Percentiles rank a stretch among this genome's conserved stretches.
These are phyloP conservation scores for Fusarium tuaranense DNA, from an alignment of 2,329 filamentous ascomycete genomes.

Conservation along the genomic window DNA sequence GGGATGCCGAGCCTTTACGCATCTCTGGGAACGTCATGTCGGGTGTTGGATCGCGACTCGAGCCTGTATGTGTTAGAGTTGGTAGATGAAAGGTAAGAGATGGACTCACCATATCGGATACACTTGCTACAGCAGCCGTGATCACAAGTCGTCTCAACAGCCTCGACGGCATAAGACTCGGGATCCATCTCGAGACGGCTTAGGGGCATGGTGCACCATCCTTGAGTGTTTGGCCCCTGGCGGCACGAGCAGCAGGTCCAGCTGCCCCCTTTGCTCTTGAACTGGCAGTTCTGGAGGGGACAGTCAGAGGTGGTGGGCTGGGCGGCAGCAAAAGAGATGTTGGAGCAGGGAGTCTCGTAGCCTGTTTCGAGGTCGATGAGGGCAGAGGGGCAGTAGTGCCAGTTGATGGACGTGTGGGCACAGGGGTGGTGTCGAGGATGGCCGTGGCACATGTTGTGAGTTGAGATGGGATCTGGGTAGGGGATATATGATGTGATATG, in stretches of 20 bases:
- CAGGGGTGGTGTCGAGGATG: conserved; percentile 65
- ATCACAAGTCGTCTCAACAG: conserved; percentile 58
- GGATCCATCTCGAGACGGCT: conserved; percentile 47
- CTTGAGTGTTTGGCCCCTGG: conserved; percentile 62
- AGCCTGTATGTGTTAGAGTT: conserved; percentile 40
- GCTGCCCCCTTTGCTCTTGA: conserved; percentile 59
- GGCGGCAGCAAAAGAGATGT: conserved; percentile 59
- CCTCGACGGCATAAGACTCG: conserved; percentile 49
- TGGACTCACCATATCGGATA: conserved; percentile 52
- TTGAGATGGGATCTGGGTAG: too few relatives aligned
- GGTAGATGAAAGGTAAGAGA: not conserved
- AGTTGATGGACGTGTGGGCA: conserved; percentile 66
- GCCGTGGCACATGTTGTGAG: conserved; percentile 62
- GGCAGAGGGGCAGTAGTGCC: conserved; percentile 63
- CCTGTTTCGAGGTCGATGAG: conserved; percentile 62
- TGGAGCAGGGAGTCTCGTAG: conserved; percentile 62
- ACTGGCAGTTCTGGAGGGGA: conserved; percentile 64
- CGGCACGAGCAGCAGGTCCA: conserved; percentile 68
- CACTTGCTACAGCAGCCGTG: conserved; percentile 66
- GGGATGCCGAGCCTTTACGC: conserved; percentile 51
- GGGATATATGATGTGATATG: too few relatives aligned
- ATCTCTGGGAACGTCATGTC: conserved; percentile 53
- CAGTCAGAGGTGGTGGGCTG: conserved; percentile 59
- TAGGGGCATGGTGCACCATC: conserved; percentile 62
- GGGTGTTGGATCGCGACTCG: conserved; percentile 48